These are phyloP conservation scores for Aquilaria malaccensis DNA, from an alignment of 345 rosid species.

Conservation along the genomic window DNA sequence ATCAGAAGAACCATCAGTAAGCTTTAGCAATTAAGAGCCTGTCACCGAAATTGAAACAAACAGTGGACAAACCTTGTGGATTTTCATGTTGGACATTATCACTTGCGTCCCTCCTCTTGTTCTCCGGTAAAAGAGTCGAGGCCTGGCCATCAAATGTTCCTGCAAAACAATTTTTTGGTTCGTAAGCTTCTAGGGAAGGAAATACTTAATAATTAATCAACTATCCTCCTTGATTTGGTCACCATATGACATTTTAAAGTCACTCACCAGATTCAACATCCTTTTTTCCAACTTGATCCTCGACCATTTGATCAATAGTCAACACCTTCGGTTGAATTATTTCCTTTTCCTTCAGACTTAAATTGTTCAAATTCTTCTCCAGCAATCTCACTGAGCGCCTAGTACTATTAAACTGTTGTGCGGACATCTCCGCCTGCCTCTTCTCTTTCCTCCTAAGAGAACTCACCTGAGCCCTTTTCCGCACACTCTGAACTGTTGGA, in stretches of 20 bases:
- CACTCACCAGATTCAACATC: conserved; percentile 29
- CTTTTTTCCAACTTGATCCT: conserved; percentile 9
- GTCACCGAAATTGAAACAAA: no score
- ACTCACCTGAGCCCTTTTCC: conserved; percentile 15
- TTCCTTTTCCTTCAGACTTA: conserved; percentile 44
- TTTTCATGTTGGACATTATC: no score
- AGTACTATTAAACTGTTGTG: conserved; percentile 45
- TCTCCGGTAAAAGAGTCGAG: neutral
- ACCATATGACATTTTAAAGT: neutral
- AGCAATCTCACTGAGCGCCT: conserved; percentile 65
- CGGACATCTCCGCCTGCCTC: conserved; percentile 22
- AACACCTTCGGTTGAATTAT: conserved; percentile 3
- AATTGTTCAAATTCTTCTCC: conserved; percentile 47
- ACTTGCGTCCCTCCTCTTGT: neutral
- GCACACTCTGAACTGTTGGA: conserved; percentile 15
- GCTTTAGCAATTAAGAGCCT: no score
- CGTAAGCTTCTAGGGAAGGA: neutral
- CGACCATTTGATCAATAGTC: conserved; percentile 18
- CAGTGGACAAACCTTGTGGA: no score
- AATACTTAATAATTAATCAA: neutral
- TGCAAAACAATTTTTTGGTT: neutral
- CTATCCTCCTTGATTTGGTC: neutral
- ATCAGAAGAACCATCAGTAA: no score
- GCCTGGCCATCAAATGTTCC: neutral
- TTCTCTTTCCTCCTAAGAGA: conserved; percentile 12